A percentile compares a stretch with the other conserved stretches of the same genome.
These are phyloP conservation scores for Trichophaea hybrida DNA, from an alignment of 2,329 filamentous ascomycete species.

Conservation along the genomic window DNA sequence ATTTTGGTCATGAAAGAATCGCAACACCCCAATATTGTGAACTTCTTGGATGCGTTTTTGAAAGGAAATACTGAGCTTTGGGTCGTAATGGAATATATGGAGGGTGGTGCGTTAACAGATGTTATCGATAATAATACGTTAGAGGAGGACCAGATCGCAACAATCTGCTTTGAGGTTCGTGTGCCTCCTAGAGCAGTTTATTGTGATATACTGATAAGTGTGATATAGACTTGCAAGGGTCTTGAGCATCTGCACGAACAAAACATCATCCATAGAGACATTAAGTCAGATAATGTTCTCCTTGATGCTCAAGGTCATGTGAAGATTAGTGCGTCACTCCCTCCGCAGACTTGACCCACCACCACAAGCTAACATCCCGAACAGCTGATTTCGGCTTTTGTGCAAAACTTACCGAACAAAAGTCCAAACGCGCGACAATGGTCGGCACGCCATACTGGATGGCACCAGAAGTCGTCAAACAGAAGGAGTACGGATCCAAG, in stretches of 20 bases:
- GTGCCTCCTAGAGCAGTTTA: neutral
- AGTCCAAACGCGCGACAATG: conserved; percentile 96
- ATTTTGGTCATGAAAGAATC: conserved; percentile 99
- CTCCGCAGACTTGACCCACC: neutral
- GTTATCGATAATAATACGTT: conserved; percentile 98
- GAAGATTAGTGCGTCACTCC: conserved; percentile 67
- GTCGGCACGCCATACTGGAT: conserved; percentile 99
- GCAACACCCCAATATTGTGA: conserved; percentile 96
- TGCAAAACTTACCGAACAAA: conserved; percentile 91
- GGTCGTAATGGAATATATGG: conserved; percentile 99
- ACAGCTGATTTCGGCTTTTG: conserved; percentile 98
- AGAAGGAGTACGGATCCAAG: conserved; percentile 96
- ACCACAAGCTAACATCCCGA: neutral
- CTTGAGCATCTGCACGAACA: conserved; percentile 87
- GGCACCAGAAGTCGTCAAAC: conserved; percentile 97
- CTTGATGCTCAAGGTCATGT: conserved; percentile 88
- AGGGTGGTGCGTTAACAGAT: conserved; percentile 91
- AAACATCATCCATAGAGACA: conserved; percentile 96
- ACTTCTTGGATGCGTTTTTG: conserved; percentile 92
- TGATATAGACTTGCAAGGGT: conserved; percentile 72
- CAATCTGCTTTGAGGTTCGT: conserved; percentile 85
- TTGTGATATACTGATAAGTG: neutral
- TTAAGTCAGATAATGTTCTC: conserved; percentile 97
- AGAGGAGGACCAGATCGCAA: conserved; percentile 92
- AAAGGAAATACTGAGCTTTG: conserved; percentile 96